Evolutionary conservation across 1,284 basidiomycete genomes (phyloP), one percentile per base, ranked within the genome.

Genomic region (Pseudozyma thailandica): DNA sequence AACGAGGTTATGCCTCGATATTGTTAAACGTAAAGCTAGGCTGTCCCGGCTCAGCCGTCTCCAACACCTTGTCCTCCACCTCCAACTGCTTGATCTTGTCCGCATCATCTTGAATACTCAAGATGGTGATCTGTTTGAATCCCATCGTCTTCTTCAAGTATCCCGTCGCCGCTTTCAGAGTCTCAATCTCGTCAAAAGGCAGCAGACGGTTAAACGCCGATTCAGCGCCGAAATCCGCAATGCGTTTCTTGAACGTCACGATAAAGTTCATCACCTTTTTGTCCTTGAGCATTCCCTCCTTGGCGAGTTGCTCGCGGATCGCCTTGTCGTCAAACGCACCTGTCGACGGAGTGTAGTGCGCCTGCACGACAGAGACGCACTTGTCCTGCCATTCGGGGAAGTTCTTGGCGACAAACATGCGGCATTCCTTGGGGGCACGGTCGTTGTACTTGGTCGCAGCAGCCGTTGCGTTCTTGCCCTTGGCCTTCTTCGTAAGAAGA

Each of bases 251-350:
- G 89, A 96, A 91, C 26, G 87, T 85, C 74, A 95, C 91, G 55
- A 94, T 89, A 85, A 97, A 98, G 30, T 94, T 94, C 94, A 98
- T 98, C 41, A 88, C 88, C 65, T 90, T 89, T 86, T 98, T 98
- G 85, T 98, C 93, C 88, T 97, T 97, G 84, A 93, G 89, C 83
- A 97, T 83, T 13, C 92, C 93, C n/a, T 86, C 87, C 80, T 88
- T 86, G 12, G 87, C 87, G 72, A 98, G 84, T 62, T 88, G 81
- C 78, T 89, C 86, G 78, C 90, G 88, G 63, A 96, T 88, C 83
- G 90, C 90, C 48, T 85, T 89, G 81, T 98, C 94, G 82, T 98
- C 92, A 38, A 97, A 89, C 74, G 86, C 87, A 64, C 89, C 87
- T 23, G 85, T 85, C 50, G 85, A 84, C 49, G 85, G 86, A 63